These are phyloP conservation scores for Hibiscus trionum DNA, from an alignment of 345 rosid species.

Conservation along the genomic window DNA sequence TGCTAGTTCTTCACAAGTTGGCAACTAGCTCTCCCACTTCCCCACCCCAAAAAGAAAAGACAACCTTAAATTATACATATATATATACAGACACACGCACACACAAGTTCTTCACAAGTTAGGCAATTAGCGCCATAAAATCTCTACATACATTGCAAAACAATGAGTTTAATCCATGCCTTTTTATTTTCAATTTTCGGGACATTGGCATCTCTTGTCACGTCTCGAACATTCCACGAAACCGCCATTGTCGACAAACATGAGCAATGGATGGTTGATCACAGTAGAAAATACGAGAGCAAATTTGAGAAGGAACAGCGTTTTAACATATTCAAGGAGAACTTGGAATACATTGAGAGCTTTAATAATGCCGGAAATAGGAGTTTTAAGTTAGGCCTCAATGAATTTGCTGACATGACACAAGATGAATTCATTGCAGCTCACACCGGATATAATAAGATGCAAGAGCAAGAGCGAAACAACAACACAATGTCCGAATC, in stretches of 20 bases:
- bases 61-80: too few relatives aligned
- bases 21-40: too few relatives aligned
- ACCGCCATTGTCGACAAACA: background rate
- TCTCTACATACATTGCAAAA: too few relatives aligned
- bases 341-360: background rate
- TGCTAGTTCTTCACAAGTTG: too few relatives aligned
- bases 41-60: too few relatives aligned
- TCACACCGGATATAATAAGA: background rate
- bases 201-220: background rate
- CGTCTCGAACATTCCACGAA: background rate
- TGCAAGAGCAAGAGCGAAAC: background rate
- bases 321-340: background rate
- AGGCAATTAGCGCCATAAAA: too few relatives aligned
- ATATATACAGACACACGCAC: too few relatives aligned
- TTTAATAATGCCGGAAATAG: background rate
- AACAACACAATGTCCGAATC: background rate
- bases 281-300: background rate
- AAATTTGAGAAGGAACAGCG: too few relatives aligned
- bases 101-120: too few relatives aligned
- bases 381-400: background rate
- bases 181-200: too few relatives aligned
- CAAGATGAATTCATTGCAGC: background rate
- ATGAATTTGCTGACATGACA: background rate
- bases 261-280: background rate
- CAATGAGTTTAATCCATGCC: background rate